phyloP scores from a whole-genome alignment of 2,329 filamentous ascomycete species.

The Pseudogymnoascus sp. region DNA sequence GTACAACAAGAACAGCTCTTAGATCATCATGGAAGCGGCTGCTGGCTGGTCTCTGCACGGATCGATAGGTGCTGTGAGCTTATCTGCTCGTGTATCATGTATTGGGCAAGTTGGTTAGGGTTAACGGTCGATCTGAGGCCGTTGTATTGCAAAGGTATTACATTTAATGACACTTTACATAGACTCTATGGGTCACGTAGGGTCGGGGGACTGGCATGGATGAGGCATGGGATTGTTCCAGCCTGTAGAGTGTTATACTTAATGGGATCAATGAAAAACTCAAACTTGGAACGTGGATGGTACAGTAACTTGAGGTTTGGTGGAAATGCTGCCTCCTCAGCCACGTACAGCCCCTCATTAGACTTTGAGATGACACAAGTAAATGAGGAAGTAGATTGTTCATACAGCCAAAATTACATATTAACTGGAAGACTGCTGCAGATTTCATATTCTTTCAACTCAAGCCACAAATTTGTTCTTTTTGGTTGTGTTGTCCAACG shows the following conservation, averaged over 20 bases:
- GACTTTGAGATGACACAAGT: neutral
- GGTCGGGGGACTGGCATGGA: neutral
- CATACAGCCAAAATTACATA: neutral
- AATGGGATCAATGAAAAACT: slow-evolving; percentile 6
- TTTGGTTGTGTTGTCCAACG: neutral
- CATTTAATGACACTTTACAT: slow-evolving; percentile 6
- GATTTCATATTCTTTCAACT: neutral
- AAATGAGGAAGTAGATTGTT: neutral
- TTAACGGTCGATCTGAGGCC: neutral
- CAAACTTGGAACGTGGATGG: neutral
- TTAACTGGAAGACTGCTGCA: neutral
- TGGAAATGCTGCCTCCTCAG: too few relatives aligned
- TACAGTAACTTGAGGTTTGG: too few relatives aligned
- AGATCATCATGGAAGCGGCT: neutral
- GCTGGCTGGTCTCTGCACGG: neutral
- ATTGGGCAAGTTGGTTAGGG: neutral
- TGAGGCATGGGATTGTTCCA: neutral
- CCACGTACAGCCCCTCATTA: neutral
- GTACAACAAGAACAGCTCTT: slow-evolving; percentile 57
- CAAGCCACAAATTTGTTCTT: neutral
- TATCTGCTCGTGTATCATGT: slow-evolving; percentile 8
- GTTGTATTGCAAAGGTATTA: neutral
- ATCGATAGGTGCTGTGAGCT: neutral
- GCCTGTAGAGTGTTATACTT: slow-evolving; percentile 4
- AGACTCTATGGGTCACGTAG: neutral